A percentile compares a stretch with the other conserved stretches of the same genome.
These are phyloP conservation scores for Rubia peregrina DNA, from an alignment of 305 asterid genomes.

Conservation along the genomic window DNA sequence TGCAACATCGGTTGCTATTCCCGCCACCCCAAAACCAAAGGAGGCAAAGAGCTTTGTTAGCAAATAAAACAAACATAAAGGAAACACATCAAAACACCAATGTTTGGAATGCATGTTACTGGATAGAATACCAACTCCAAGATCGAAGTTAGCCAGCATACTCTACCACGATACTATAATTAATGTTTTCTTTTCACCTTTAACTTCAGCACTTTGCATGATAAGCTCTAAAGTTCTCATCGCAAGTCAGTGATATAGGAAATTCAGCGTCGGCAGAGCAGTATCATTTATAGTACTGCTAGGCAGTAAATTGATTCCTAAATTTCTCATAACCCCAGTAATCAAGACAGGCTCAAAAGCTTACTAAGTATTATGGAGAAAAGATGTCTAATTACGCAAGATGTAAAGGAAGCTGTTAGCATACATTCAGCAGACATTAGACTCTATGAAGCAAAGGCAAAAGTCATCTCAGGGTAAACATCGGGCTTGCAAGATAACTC, in stretches of 20 bases:
- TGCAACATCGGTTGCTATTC: slow-evolving; percentile 55
- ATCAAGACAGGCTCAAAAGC: background rate
- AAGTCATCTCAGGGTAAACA: background rate
- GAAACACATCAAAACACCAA: background rate
- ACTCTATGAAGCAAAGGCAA: background rate
- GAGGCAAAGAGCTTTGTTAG: background rate
- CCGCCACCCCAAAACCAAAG: slow-evolving; percentile 16
- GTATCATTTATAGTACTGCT: background rate
- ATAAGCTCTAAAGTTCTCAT: background rate
- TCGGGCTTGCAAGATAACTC: background rate
- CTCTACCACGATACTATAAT: background rate
- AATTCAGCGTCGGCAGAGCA: background rate
- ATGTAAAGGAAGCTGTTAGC: background rate
- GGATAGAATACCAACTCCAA: no score
- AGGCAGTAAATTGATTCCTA: no score
- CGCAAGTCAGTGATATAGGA: background rate
- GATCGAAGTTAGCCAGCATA: no score
- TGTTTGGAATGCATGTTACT: background rate
- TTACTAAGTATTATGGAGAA: background rate
- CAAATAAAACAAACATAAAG: background rate
- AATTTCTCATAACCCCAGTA: no score
- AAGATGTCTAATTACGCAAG: background rate
- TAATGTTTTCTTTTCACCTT: background rate
- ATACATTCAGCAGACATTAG: background rate
- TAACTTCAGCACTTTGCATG: background rate